Percentiles rank a stretch among this genome's conserved stretches.
These are phyloP conservation scores for Phylloporus sp. DNA, from an alignment of 768 basidiomycete species.

Conservation along the genomic window DNA sequence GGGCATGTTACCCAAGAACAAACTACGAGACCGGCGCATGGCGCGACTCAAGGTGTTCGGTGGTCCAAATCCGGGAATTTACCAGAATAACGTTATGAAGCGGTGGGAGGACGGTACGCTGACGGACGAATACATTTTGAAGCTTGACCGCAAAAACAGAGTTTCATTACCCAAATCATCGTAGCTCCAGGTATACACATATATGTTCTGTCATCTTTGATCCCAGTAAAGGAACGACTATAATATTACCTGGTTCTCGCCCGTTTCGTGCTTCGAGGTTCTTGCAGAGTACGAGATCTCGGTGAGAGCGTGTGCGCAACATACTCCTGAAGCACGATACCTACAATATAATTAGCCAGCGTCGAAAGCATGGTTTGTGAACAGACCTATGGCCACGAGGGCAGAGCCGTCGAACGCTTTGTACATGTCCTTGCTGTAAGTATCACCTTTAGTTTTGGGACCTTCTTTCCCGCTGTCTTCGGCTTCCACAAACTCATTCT, in stretches of 20 bases:
- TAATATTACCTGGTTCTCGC: background rate
- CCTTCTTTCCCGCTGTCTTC: slow-evolving; percentile 9
- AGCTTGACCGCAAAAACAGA: slow-evolving; percentile 22
- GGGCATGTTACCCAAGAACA: slow-evolving; percentile 99
- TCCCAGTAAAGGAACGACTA: background rate
- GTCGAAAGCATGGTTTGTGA: background rate
- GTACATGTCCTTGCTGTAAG: slow-evolving; percentile 57
- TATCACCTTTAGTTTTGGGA: slow-evolving; percentile 1
- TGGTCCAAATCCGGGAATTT: slow-evolving; percentile 68
- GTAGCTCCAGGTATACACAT: slow-evolving; percentile 5
- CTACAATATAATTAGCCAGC: slow-evolving; percentile 30
- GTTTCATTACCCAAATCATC: background rate
- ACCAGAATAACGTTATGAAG: slow-evolving; percentile 70
- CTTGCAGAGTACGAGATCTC: background rate
- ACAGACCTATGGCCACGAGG: slow-evolving; percentile 63
- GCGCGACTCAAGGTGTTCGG: slow-evolving; percentile 88
- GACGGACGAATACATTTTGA: slow-evolving; percentile 34
- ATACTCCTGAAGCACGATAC: slow-evolving; percentile 67
- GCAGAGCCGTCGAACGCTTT: slow-evolving; percentile 69
- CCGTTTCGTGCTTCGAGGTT: slow-evolving; percentile 5
- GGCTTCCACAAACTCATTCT: slow-evolving; percentile 3
- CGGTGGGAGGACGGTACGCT: slow-evolving; percentile 83
- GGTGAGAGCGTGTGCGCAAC: slow-evolving; percentile 35
- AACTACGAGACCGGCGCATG: slow-evolving; percentile 80
- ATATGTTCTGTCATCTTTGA: background rate